Evolutionary conservation across 2,329 filamentous ascomycete genomes (phyloP).

Genomic region (Talaromyces pinophilus): DNA sequence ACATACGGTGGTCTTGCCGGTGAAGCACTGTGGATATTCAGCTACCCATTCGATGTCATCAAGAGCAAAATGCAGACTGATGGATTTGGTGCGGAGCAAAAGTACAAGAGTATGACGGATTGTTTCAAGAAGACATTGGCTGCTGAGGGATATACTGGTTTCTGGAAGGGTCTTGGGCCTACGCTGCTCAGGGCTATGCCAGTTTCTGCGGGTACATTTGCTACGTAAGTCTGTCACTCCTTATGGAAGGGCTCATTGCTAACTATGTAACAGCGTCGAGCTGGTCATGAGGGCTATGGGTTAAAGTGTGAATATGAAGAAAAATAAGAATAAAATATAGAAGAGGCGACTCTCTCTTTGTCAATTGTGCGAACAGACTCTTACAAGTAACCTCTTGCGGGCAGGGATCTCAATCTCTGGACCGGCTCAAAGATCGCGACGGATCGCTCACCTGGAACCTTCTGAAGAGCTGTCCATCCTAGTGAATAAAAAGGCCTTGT

Average conservation of each 20-base stretch:
- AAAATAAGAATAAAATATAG: not conserved
- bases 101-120: constrained; percentile 80
- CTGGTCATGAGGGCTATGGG: constrained; percentile 50
- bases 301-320: constrained; percentile 27
- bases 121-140: constrained; percentile 83
- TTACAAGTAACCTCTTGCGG: not conserved
- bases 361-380: not conserved
- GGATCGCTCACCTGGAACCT: not conserved
- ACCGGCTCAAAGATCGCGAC: not conserved
- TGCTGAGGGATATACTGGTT: constrained; percentile 74
- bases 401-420: not conserved
- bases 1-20: constrained; percentile 90
- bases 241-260: constrained; percentile 21
- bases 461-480: too few species aligned
- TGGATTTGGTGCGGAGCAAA: constrained; percentile 72
- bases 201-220: constrained; percentile 96
- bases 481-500: too few species aligned
- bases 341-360: not conserved
- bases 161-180: constrained; percentile 92
- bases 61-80: constrained; percentile 99
- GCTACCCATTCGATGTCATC: constrained; percentile 94
- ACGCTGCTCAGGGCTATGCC: constrained; percentile 95
- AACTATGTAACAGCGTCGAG: constrained; percentile 42
- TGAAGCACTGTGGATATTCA: constrained; percentile 88
- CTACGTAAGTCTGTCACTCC: constrained; percentile 56